These are phyloP conservation scores for Penicillium crystallinum DNA, from an alignment of 495 filamentous ascomycete genomes.

Conservation along the genomic window DNA sequence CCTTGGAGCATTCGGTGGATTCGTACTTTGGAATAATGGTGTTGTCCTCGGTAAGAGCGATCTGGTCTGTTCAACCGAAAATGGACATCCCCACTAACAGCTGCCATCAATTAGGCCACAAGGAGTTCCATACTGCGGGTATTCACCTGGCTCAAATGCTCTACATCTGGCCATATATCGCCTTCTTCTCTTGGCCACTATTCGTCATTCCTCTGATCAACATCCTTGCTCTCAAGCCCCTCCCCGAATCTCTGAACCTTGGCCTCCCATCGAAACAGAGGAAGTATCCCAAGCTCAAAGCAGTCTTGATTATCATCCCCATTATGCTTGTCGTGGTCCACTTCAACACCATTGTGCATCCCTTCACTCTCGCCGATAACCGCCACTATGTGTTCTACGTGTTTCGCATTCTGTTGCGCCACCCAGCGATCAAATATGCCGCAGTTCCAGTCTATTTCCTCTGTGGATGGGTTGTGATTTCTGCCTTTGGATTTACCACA, in stretches of 20 bases:
- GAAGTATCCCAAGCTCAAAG: conserved; percentile 32
- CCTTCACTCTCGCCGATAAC: conserved; percentile 95
- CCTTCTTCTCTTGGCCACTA: conserved; percentile 84
- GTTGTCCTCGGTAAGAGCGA: conserved; percentile 71
- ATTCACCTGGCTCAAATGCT: conserved; percentile 89
- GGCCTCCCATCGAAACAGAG: conserved; percentile 32
- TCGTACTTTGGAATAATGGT: conserved; percentile 81
- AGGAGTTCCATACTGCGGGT: conserved; percentile 85
- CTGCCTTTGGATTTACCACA: conserved; percentile 46
- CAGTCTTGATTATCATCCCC: conserved; percentile 34
- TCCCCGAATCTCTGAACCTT: conserved; percentile 36
- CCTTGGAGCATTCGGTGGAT: conserved; percentile 62
- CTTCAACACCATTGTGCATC: conserved; percentile 90
- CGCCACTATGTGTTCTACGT: conserved; percentile 95
- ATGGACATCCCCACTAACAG: conserved; percentile 9
- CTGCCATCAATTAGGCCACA: conserved; percentile 57
- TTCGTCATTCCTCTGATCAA: conserved; percentile 51
- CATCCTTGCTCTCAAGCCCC: conserved; percentile 31
- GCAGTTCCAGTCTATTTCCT: conserved; percentile 58
- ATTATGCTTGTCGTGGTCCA: conserved; percentile 56
- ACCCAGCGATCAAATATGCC: conserved; percentile 59
- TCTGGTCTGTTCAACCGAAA: neutral
- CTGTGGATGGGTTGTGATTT: conserved; percentile 56
- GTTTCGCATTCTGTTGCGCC: conserved; percentile 75
- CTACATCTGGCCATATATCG: conserved; percentile 85